phyloP scores from a whole-genome alignment of 768 basidiomycete species.

The Pleurotus platypus region DNA sequence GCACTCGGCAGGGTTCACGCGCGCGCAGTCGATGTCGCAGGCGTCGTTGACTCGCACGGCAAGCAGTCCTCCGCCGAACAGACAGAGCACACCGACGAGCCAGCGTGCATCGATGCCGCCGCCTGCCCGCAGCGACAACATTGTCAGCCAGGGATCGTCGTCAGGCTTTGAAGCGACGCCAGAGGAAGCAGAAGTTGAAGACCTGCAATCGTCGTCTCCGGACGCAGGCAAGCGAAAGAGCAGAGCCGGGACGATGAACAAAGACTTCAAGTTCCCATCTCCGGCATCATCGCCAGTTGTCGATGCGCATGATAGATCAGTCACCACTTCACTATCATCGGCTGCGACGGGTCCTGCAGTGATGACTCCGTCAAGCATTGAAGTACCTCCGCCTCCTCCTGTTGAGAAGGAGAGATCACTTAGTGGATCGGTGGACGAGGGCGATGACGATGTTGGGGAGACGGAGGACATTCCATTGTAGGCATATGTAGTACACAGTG shows the following conservation, averaged over 20 bases:
- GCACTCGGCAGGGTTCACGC: constrained; percentile 36
- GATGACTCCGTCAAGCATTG: constrained; percentile 60
- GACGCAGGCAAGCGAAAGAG: constrained; percentile 41
- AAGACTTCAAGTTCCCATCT: constrained; percentile 67
- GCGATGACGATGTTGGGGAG: constrained; percentile 74
- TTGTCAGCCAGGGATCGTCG: constrained; percentile 36
- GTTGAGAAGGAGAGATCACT: constrained; percentile 64
- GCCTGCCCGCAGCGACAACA: constrained; percentile 41
- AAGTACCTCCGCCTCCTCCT: constrained; percentile 78
- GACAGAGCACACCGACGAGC: constrained; percentile 28
- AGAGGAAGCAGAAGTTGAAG: constrained; percentile 34
- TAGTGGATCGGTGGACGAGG: constrained; percentile 40
- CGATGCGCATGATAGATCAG: constrained; percentile 1
- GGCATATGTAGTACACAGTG: not conserved
- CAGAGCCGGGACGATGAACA: constrained; percentile 74
- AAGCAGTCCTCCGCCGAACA: constrained; percentile 28
- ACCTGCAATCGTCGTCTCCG: constrained; percentile 18
- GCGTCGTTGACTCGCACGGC: constrained; percentile 47
- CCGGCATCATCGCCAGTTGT: constrained; percentile 29
- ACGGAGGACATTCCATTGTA: constrained; percentile 69
- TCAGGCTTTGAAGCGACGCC: constrained; percentile 46
- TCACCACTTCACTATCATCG: constrained; percentile 15
- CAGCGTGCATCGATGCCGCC: constrained; percentile 71
- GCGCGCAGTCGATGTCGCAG: constrained; percentile 79
- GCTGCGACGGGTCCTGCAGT: constrained; percentile 26